Percentiles rank a stretch among this genome's conserved stretches.
Conservation (phyloP, 441 rosid genomes). For the Hura crepitans region DNA sequence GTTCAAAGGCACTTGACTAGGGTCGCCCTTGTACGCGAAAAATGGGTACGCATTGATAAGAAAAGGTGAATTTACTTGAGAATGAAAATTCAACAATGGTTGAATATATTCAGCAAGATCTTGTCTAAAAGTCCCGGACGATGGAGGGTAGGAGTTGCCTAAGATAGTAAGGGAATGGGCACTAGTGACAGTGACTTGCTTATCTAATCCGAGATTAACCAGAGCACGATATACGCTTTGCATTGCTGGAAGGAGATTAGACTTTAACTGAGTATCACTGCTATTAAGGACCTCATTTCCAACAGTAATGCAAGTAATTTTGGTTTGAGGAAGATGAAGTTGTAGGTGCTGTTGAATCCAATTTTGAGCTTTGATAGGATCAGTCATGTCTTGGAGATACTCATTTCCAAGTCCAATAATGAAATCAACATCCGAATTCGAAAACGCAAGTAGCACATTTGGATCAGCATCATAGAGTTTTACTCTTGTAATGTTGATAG, state of each 20-base stretch:
- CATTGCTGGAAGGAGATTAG: conserved; percentile 54
- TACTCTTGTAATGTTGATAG: conserved; percentile 45
- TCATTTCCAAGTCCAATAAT: conserved; percentile 50
- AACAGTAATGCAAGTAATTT: conserved; percentile 42
- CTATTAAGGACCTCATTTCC: conserved; percentile 47
- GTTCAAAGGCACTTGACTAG: conserved; percentile 45
- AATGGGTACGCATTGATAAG: conserved; percentile 78
- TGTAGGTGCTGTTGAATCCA: conserved; percentile 48
- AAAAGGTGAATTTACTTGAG: conserved; percentile 57
- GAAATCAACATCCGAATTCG: conserved; percentile 46
- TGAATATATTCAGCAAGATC: conserved; percentile 47
- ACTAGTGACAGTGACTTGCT: conserved; percentile 55
- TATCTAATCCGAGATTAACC: conserved; percentile 44
- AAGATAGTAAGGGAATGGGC: conserved; percentile 61
- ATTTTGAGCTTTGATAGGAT: conserved; percentile 35
- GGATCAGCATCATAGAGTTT: conserved; percentile 59
- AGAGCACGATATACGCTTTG: conserved; percentile 33
- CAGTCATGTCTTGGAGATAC: conserved; percentile 33
- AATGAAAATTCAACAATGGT: conserved; percentile 52
- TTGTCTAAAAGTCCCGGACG: conserved; percentile 52
- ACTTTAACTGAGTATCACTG: conserved; percentile 27
- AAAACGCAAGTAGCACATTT: conserved; percentile 39
- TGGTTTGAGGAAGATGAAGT: conserved; percentile 40
- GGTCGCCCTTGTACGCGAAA: conserved; percentile 64
- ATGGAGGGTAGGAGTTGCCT: conserved; percentile 61